Base-by-base conservation (phyloP, 352 stramenopile species). In the Phytopythium mirpurense region DNA sequence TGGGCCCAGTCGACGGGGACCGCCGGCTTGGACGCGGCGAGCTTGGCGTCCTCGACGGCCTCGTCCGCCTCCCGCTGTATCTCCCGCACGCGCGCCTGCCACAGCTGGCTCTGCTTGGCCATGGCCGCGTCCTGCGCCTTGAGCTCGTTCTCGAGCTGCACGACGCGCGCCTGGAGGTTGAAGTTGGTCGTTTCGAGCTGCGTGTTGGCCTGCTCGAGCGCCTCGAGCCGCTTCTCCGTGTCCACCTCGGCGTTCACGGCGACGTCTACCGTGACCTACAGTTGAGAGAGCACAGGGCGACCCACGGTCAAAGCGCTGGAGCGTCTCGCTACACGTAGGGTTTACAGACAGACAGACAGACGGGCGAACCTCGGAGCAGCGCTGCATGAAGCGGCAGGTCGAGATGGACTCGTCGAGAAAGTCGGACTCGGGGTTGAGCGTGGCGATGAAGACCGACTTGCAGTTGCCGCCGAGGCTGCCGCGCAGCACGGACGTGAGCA, bases 371-470 rank as follows among this genome's bases (percentile, higher is more conserved):
- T 96, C 70, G 2, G 90, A 89, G 45, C 98, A 97, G 8, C 94
- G 81, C 62, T 98, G 93, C 63, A 96, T 96, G 59, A 99, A 99
- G 32, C 95, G 82, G 59, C 94, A 98, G 21, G 93, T 98, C 3
- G 87, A 97, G 51, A 99, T 97, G 29, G 88, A 97, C 58, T 99
- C 96, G 52, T 95, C 77, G 7, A 77, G 46, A 42, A 88, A 91
- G 46, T 84, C 74, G 45, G 54, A 71, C 56, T 99, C 96, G 0
- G 88, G 80, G 55, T 95, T 98, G 19, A 98, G 81, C 12, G 89
- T 98, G 9, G 96, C 96, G 56, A 99, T 94, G 78, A 99, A 98
- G 0, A 97, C 83, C 5, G 96, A 98, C 63, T 98, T 98, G 78
- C 94, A 98, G 70, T 99, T 98, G 32, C 95, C 96, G 9, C 96